These are phyloP conservation scores for Heracleum sosnowskyi DNA, from an alignment of 129 eudicot genomes.

Conservation along the genomic window DNA sequence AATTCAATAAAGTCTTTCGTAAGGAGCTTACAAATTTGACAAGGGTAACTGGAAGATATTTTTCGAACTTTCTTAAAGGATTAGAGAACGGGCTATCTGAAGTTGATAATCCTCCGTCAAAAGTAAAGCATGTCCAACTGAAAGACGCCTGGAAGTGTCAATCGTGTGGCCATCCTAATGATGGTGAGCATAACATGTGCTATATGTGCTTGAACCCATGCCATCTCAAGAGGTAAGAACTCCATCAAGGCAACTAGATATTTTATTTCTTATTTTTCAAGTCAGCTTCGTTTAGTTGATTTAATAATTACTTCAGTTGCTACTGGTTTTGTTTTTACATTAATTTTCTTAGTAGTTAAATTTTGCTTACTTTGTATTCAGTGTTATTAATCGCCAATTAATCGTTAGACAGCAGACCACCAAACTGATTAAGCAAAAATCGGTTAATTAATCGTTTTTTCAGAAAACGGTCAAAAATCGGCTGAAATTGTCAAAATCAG, in stretches of 20 bases:
- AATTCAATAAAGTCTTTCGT: neutral
- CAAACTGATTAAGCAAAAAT: too few relatives aligned
- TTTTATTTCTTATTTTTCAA: neutral
- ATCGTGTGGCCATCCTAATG: neutral
- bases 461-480: too few relatives aligned
- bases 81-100: neutral
- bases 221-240: neutral
- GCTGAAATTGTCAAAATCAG: too few relatives aligned
- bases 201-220: neutral
- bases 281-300: too few relatives aligned
- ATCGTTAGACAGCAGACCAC: too few relatives aligned
- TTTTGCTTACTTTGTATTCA: too few relatives aligned
- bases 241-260: neutral
- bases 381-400: too few relatives aligned
- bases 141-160: neutral
- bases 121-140: neutral
- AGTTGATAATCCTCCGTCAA: neutral
- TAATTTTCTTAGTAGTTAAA: too few relatives aligned
- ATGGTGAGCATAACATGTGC: neutral
- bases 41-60: neutral
- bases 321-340: neutral
- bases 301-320: too few relatives aligned
- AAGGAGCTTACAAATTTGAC: neutral
- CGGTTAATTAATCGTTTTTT: too few relatives aligned
- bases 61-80: neutral